phyloP scores from a whole-genome alignment of 23 red algal genomes.

The Gracilariopsis chorda region DNA sequence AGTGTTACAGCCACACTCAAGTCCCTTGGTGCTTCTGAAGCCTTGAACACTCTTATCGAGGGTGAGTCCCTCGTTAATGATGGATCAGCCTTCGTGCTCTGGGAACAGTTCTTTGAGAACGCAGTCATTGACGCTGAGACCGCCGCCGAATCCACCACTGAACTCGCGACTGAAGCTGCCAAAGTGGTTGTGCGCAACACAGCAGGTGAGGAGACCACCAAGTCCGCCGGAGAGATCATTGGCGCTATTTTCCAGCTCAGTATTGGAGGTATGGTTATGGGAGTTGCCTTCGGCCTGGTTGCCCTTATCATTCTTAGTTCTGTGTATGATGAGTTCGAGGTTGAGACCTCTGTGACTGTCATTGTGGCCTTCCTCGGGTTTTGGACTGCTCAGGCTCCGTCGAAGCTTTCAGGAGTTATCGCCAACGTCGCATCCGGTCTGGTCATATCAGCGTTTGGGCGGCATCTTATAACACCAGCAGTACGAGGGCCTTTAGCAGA shows the following conservation, averaged over 20 bases:
- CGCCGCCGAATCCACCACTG: too few species aligned
- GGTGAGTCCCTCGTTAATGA: conserved; percentile 96
- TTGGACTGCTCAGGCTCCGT: conserved; percentile 85
- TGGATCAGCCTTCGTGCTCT: conserved; percentile 91
- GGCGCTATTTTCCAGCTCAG: conserved; percentile 64
- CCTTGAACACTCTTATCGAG: conserved; percentile 86
- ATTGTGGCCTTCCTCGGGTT: conserved; percentile 88
- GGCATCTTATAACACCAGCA: conserved; percentile 63
- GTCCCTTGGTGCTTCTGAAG: conserved; percentile 62
- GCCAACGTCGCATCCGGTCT: conserved; percentile 78
- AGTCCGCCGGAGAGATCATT: conserved; percentile 59
- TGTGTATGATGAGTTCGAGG: conserved; percentile 80
- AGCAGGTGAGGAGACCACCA: background rate
- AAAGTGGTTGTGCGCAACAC: background rate
- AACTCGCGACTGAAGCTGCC: conserved; percentile 1
- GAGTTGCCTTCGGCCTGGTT: conserved; percentile 81
- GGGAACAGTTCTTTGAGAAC: conserved; percentile 82
- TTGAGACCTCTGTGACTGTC: conserved; percentile 78
- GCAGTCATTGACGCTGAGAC: conserved; percentile 9
- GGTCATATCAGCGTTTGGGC: conserved; percentile 70
- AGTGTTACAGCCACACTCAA: conserved; percentile 86
- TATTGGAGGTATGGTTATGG: conserved; percentile 76
- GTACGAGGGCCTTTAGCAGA: conserved; percentile 77
- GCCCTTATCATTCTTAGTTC: conserved; percentile 63
- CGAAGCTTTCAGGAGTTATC: conserved; percentile 83